Percentiles rank a stretch among this genome's conserved stretches.
Evolutionary conservation across 2,329 filamentous ascomycete species (phyloP).

Genomic region (Aplosporella prunicola): DNA sequence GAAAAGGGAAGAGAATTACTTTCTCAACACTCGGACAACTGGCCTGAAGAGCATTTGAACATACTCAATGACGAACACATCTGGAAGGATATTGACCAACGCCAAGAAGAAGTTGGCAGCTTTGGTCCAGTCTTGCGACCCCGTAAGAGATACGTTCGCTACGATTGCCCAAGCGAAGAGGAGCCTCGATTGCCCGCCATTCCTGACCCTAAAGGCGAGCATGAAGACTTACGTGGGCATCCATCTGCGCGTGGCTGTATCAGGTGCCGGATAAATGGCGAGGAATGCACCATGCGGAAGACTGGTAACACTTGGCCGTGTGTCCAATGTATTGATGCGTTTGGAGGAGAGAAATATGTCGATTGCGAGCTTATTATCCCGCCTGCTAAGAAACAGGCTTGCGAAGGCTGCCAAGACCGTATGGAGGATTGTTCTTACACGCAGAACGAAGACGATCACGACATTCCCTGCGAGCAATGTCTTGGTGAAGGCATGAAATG

Average conservation of each 20-base stretch:
- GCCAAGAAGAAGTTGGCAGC: not conserved
- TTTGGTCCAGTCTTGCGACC: conserved; percentile 1
- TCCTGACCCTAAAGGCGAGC: conserved; percentile 16
- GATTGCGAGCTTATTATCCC: conserved; percentile 26
- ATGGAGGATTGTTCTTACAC: not conserved
- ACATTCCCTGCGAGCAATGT: conserved; percentile 1
- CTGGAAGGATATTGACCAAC: not conserved
- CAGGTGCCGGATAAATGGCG: conserved; percentile 18
- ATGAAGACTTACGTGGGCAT: conserved; percentile 24
- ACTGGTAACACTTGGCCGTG: conserved; percentile 22
- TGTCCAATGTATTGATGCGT: not conserved
- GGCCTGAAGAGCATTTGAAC: not conserved
- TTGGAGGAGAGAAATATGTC: conserved; percentile 10
- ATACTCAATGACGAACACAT: not conserved
- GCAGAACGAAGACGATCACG: not conserved
- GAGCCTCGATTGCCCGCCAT: conserved; percentile 12
- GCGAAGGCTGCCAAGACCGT: conserved; percentile 15
- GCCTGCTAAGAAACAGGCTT: conserved; percentile 23
- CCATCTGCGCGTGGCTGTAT: conserved; percentile 27
- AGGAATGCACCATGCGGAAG: conserved; percentile 20
- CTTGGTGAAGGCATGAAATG: not conserved
- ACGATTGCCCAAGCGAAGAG: not conserved
- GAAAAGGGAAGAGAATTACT: conserved; percentile 7
- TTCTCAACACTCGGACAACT: not conserved
- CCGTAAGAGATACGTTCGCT: not conserved